Conservation (phyloP, 495 filamentous ascomycete genomes). For the Aspergillus haitiensis region DNA sequence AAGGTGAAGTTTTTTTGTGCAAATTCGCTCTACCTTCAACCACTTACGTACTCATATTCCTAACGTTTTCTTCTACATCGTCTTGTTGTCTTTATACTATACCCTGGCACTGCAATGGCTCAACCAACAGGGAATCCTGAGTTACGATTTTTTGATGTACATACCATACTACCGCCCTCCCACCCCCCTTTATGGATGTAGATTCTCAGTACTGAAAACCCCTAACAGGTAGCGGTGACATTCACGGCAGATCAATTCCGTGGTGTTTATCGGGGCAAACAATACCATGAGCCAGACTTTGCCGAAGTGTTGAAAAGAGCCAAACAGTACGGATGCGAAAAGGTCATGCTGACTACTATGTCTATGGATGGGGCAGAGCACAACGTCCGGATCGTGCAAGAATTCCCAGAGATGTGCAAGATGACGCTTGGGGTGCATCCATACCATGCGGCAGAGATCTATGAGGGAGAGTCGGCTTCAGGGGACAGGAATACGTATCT, state of each 20-base stretch:
- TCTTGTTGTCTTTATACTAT: too few relatives aligned
- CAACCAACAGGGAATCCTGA: too few relatives aligned
- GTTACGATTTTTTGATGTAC: too few relatives aligned
- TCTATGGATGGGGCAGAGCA: constrained; percentile 12
- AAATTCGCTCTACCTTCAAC: too few relatives aligned
- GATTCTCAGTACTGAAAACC: too few relatives aligned
- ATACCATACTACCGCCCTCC: too few relatives aligned
- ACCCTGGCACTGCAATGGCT: too few relatives aligned
- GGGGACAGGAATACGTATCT: neutral
- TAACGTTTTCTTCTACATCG: too few relatives aligned
- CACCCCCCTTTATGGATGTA: too few relatives aligned
- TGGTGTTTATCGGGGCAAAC: constrained; percentile 35
- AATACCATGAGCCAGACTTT: constrained; percentile 33
- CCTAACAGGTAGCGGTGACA: constrained; percentile 30
- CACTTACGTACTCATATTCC: too few relatives aligned
- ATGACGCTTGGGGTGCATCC: constrained; percentile 37
- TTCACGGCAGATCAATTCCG: constrained; percentile 38
- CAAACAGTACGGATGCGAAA: constrained; percentile 25
- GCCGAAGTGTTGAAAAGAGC: constrained; percentile 28
- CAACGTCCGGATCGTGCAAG: constrained; percentile 14
- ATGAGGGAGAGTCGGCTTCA: constrained; percentile 1
- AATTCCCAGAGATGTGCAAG: constrained; percentile 31
- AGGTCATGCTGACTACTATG: constrained; percentile 33
- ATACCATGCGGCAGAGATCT: constrained; percentile 33
- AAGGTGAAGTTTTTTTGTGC: too few relatives aligned